Evolutionary conservation across 1,139 yeast genomes (phyloP), one percentile per base, ranked within the genome.

Genomic region (Martiniozyma asiatica): DNA sequence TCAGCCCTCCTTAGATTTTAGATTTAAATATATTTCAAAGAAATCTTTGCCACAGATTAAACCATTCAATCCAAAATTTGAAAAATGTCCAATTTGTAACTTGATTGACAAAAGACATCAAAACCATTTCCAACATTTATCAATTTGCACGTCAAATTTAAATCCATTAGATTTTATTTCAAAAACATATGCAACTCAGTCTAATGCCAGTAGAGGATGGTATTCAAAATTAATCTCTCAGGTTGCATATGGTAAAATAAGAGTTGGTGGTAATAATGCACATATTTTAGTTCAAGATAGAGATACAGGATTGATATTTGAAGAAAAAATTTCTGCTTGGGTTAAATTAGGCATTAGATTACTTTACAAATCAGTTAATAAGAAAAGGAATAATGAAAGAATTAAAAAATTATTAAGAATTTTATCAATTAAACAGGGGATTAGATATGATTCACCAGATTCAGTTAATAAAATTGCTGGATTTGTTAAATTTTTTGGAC

Each of bases 241-340:
- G 48, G 59, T 89, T 27, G 81, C 93, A 0, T 85, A 84, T 49
- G 98, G 98, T 0, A 78, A 79, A 43, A 80, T 85, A 50, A 73
- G 76, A 29, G 57, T 87, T 19, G 98, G 98, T 1, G 78, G 85
- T 22, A 82, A 87, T 48, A 82, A 92, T 27, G 98, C 97, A 10
- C 87, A 87, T 48, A 89, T 89, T 24, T 60, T 89, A 32, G 97
- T 89, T 3, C 97, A 89, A 51, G 96, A 89, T 53, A 63, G 98
- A 40, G 63, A 68, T 24, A 79, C 95, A 0, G 98, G 98, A 0
- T 68, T 80, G 30, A 72, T 89, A 12, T 58, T 80, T 49, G 97
- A 89, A 50, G 98, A 89, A 47, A 84, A 85, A 45, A 89, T 89
- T 81, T 78, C 89, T 32, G 73, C 81, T 2, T 82, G 82, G 46